phyloP scores from a whole-genome alignment of 768 basidiomycete species.

The Calocybe gangraenosa region DNA sequence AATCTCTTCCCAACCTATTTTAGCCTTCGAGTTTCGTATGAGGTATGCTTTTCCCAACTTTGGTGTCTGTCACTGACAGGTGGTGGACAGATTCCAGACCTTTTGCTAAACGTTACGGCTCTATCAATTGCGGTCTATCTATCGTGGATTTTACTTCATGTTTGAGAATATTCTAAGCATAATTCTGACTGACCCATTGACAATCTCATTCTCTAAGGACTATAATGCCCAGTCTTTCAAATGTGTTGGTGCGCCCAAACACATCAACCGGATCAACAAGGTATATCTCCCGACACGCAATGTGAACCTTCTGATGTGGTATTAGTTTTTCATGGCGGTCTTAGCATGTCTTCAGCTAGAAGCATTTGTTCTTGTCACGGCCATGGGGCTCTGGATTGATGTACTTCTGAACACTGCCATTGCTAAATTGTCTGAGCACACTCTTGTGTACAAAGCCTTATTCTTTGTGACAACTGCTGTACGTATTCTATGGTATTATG shows the following conservation, averaged over 20 bases:
- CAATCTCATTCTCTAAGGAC: slow-evolving; percentile 21
- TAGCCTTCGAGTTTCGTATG: slow-evolving; percentile 31
- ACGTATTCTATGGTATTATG: slow-evolving; percentile 15
- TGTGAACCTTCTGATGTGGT: background rate
- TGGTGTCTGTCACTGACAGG: background rate
- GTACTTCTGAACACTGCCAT: slow-evolving; percentile 47
- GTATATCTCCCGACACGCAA: slow-evolving; percentile 20
- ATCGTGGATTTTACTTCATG: slow-evolving; percentile 43
- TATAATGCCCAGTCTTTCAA: slow-evolving; percentile 47
- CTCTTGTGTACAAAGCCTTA: slow-evolving; percentile 35
- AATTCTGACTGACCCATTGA: background rate
- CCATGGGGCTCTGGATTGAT: slow-evolving; percentile 54
- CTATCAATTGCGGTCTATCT: slow-evolving; percentile 38
- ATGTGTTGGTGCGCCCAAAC: slow-evolving; percentile 47
- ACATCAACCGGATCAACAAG: slow-evolving; percentile 47
- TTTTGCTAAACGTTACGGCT: slow-evolving; percentile 40
- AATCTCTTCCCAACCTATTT: slow-evolving; percentile 46
- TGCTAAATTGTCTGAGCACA: slow-evolving; percentile 35
- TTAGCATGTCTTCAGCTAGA: slow-evolving; percentile 52
- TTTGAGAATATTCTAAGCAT: slow-evolving; percentile 14
- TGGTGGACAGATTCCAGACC: slow-evolving; percentile 39
- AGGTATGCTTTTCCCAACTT: slow-evolving; percentile 29
- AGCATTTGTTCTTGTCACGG: slow-evolving; percentile 44
- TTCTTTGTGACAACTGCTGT: slow-evolving; percentile 44
- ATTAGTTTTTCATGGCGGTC: slow-evolving; percentile 50